phyloP scores from a whole-genome alignment of 108 stramenopile species.

The Pelagomonas calceolata region DNA sequence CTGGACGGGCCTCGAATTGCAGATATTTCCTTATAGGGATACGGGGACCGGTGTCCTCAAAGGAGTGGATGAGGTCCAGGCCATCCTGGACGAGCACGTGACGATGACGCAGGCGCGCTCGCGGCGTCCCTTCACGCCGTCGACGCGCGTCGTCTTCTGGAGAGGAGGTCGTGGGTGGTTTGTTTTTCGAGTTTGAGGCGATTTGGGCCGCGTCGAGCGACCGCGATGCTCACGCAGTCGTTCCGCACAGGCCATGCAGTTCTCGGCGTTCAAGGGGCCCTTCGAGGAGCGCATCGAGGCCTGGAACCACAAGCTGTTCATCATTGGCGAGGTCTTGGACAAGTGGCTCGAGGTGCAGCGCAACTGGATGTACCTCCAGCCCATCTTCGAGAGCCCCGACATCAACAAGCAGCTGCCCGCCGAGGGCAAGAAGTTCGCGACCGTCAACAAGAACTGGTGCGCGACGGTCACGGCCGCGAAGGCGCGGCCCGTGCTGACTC shows the following conservation, averaged over 20 bases:
- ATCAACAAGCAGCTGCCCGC: slow-evolving; percentile 56
- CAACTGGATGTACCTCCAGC: slow-evolving; percentile 59
- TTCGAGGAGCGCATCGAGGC: slow-evolving; percentile 40
- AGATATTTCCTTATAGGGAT: slow-evolving; percentile 12
- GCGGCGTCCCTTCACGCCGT: too few relatives aligned
- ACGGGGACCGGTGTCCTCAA: slow-evolving; percentile 22
- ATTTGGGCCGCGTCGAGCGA: too few relatives aligned
- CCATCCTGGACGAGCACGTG: slow-evolving; percentile 50
- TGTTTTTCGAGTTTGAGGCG: too few relatives aligned
- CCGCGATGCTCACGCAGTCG: too few relatives aligned
- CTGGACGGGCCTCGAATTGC: slow-evolving; percentile 11
- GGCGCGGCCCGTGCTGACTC: slow-evolving; percentile 23
- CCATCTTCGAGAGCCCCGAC: slow-evolving; percentile 55
- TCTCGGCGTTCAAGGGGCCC: slow-evolving; percentile 36
- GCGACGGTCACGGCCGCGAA: slow-evolving; percentile 39
- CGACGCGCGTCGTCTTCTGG: too few relatives aligned
- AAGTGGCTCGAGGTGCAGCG: slow-evolving; percentile 50
- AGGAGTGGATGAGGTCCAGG: slow-evolving; percentile 45
- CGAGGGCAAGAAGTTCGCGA: slow-evolving; percentile 54
- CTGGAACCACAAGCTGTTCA: slow-evolving; percentile 43
- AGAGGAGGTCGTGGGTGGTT: too few relatives aligned
- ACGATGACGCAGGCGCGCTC: slow-evolving; percentile 40
- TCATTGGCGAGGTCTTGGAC: slow-evolving; percentile 43
- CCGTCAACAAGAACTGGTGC: slow-evolving; percentile 57
- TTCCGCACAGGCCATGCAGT: slow-evolving; percentile 57